Conservation (phyloP, 495 filamentous ascomycete species). For the Xylaria telfairii region DNA sequence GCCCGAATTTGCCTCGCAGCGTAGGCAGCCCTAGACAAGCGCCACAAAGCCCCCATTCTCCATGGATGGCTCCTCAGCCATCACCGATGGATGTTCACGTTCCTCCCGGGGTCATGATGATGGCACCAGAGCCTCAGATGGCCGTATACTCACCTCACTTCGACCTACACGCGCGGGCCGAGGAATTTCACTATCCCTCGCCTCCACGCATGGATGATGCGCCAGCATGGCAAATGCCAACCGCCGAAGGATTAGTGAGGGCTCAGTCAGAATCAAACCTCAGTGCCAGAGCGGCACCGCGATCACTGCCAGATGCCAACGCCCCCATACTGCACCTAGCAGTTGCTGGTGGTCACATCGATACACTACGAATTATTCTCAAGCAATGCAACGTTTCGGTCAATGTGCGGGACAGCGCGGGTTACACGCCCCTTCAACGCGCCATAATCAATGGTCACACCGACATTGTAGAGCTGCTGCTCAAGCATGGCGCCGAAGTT, state of each 20-base stretch:
- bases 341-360: slow-evolving; percentile 28
- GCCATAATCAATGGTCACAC: slow-evolving; percentile 32
- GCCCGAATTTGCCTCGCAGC: slow-evolving; percentile 21
- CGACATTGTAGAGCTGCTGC: slow-evolving; percentile 27
- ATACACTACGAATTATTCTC: slow-evolving; percentile 28
- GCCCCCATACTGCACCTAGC: slow-evolving; percentile 28
- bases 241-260: slow-evolving; percentile 4
- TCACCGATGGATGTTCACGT: slow-evolving; percentile 21
- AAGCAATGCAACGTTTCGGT: slow-evolving; percentile 31
- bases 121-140: slow-evolving; percentile 22
- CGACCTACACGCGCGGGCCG: slow-evolving; percentile 54
- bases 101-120: slow-evolving; percentile 23
- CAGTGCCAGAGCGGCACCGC: slow-evolving; percentile 23
- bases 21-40: slow-evolving; percentile 23
- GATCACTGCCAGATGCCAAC: slow-evolving; percentile 25
- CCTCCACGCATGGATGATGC: slow-evolving; percentile 26
- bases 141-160: slow-evolving; percentile 24
- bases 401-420: slow-evolving; percentile 34
- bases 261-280: slow-evolving; percentile 25
- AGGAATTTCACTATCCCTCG: slow-evolving; percentile 29
- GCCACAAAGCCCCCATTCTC: slow-evolving; percentile 29
- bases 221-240: slow-evolving; percentile 24
- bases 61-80: slow-evolving; percentile 21
- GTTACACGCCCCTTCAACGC: slow-evolving; percentile 35
- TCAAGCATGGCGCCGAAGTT: slow-evolving; percentile 27